Evolutionary conservation across 352 stramenopile species (phyloP).

Genomic region (Pythium aristosporum): DNA sequence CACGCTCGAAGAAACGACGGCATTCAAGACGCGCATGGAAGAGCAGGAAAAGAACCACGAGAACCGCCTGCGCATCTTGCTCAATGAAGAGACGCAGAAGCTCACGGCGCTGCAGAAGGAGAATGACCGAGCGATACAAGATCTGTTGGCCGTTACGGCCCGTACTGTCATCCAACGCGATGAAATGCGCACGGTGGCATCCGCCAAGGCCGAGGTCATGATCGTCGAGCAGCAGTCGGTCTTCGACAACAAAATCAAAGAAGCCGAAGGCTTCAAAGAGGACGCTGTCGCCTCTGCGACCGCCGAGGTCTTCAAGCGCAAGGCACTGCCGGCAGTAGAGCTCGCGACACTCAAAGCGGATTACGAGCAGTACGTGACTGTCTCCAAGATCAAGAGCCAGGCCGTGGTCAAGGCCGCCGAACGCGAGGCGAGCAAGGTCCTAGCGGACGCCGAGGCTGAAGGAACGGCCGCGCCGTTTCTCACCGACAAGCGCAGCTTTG

Average conservation of each 20-base stretch:
- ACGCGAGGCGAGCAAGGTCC: constrained; percentile 53
- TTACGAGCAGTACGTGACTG: constrained; percentile 68
- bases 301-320: constrained; percentile 53
- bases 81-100: constrained; percentile 85
- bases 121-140: constrained; percentile 76
- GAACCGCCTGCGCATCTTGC: constrained; percentile 77
- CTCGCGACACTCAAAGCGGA: constrained; percentile 55
- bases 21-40: constrained; percentile 87
- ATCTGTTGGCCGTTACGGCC: constrained; percentile 64
- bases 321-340: constrained; percentile 58
- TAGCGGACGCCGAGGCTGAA: constrained; percentile 57
- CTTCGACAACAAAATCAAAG: constrained; percentile 69
- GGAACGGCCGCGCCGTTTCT: constrained; percentile 55
- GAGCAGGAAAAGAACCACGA: constrained; percentile 90
- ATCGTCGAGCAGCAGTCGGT: constrained; percentile 58
- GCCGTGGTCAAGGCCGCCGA: constrained; percentile 68
- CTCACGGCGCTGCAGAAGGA: constrained; percentile 79
- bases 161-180: constrained; percentile 73
- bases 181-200: constrained; percentile 70
- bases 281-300: constrained; percentile 58
- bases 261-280: constrained; percentile 64
- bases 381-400: constrained; percentile 60
- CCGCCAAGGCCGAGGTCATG: constrained; percentile 73
- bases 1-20: constrained; percentile 77
- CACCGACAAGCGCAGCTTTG: constrained; percentile 74